A percentile compares a stretch with the other conserved stretches of the same genome.
phyloP scores from a whole-genome alignment of 2,329 filamentous ascomycete species.

The Epichloe gansuensis region DNA sequence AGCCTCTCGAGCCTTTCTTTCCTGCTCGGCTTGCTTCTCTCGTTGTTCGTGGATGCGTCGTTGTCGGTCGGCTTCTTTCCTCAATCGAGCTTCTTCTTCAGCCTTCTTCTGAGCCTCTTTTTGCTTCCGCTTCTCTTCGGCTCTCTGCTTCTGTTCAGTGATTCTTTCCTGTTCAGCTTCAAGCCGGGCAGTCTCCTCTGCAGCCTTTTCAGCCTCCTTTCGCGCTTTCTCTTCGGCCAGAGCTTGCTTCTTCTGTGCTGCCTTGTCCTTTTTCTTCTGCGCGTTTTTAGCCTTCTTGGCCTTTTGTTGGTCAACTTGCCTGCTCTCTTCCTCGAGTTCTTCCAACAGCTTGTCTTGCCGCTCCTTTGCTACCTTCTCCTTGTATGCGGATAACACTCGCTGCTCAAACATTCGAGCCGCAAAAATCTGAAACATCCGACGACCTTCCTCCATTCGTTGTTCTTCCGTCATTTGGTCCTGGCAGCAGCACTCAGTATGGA shows the following conservation, averaged over 20 bases:
- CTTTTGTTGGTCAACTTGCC: conserved; percentile 63
- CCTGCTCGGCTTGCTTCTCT: conserved; percentile 71
- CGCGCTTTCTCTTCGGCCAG: conserved; percentile 84
- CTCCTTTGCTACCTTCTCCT: conserved; percentile 90
- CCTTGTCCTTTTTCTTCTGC: conserved; percentile 90
- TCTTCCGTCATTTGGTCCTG: conserved; percentile 96
- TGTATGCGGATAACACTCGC: conserved; percentile 89
- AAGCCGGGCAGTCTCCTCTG: conserved; percentile 65
- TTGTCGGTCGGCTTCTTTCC: conserved; percentile 75
- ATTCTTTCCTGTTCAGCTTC: conserved; percentile 65
- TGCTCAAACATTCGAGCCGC: conserved; percentile 99
- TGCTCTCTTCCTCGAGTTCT: conserved; percentile 77
- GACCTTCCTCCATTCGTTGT: conserved; percentile 96
- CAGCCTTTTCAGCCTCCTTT: conserved; percentile 78
- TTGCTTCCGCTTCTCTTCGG: conserved; percentile 84
- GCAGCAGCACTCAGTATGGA: conserved; percentile 32
- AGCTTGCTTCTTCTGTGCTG: conserved; percentile 73
- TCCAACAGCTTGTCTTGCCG: conserved; percentile 82
- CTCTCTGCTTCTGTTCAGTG: conserved; percentile 68
- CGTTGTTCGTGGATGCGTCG: conserved; percentile 71
- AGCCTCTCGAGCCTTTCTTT: conserved; percentile 57
- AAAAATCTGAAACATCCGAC: conserved; percentile 99
- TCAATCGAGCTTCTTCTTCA: conserved; percentile 74
- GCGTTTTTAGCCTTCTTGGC: conserved; percentile 91
- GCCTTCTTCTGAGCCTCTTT: conserved; percentile 82